These are phyloP conservation scores for Orbilia oligospora DNA, from an alignment of 2,329 filamentous ascomycete species.

Conservation along the genomic window DNA sequence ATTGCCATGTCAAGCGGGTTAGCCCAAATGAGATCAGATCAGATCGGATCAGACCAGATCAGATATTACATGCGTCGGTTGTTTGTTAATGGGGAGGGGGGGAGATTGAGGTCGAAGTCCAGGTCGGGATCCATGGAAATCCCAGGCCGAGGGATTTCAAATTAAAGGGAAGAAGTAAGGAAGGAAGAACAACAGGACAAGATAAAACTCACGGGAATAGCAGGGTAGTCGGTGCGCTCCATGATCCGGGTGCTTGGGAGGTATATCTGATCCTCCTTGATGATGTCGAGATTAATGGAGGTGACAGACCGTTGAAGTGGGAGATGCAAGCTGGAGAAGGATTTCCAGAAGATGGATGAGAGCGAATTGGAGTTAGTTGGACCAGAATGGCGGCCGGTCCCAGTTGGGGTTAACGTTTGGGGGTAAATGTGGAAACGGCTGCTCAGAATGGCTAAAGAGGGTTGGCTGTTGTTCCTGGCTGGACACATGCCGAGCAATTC, in stretches of 20 bases:
- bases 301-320: constrained; percentile 14
- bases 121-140: not conserved
- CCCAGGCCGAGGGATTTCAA: not conserved
- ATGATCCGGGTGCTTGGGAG: not conserved
- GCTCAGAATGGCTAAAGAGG: constrained; percentile 35
- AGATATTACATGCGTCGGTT: not conserved
- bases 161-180: not conserved
- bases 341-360: constrained; percentile 38
- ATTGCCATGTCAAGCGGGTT: constrained; percentile 3
- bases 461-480: constrained; percentile 26
- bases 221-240: constrained; percentile 88
- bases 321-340: constrained; percentile 54
- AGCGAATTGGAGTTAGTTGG: constrained; percentile 28
- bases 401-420: constrained; percentile 11
- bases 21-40: no score
- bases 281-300: constrained; percentile 9
- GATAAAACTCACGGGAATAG: constrained; percentile 89
- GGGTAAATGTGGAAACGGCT: constrained; percentile 20
- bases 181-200: not conserved
- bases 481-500: constrained; percentile 34
- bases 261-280: not conserved
- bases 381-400: constrained; percentile 4
- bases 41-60: no score
- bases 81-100: not conserved
- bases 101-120: not conserved